Evolutionary conservation across 2,329 filamentous ascomycete species (phyloP).

Genomic region (Sclerotinia spermophila): DNA sequence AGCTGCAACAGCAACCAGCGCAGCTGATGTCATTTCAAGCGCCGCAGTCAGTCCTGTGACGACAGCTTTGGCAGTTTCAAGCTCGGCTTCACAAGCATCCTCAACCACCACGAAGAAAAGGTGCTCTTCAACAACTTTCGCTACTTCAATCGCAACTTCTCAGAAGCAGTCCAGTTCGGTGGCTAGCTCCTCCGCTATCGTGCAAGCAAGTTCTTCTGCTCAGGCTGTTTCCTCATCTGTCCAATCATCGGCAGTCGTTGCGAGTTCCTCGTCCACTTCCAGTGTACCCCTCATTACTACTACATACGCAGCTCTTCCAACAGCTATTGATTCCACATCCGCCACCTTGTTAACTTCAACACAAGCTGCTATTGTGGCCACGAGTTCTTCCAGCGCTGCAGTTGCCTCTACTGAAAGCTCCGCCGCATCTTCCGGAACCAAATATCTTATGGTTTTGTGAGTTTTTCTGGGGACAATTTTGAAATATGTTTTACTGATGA

Average conservation of each 20-base stretch:
- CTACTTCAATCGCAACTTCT: not conserved
- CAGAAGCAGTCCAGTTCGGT: not conserved
- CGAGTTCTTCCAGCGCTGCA: not conserved
- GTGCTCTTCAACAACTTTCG: not conserved
- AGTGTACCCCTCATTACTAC: not conserved
- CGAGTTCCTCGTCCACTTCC: not conserved
- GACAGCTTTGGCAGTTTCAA: not conserved
- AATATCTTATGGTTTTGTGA: conserved; percentile 15
- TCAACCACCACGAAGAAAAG: not conserved
- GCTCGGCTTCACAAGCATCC: not conserved
- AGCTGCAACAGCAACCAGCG: not conserved
- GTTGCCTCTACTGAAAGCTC: not conserved
- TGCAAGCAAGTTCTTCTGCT: not conserved
- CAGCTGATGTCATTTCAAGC: not conserved
- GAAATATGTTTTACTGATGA: not conserved
- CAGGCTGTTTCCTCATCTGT: not conserved
- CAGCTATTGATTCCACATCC: not conserved
- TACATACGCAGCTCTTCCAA: not conserved
- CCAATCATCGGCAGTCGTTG: not conserved
- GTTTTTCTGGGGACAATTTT: not conserved
- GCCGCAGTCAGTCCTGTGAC: not conserved
- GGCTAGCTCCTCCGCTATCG: not conserved
- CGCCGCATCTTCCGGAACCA: conserved; percentile 3
- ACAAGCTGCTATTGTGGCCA: not conserved
- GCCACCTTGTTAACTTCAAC: not conserved